Evolutionary conservation across 2,329 filamentous ascomycete genomes (phyloP).

Genomic region (Alternaria novae-zelandiae): DNA sequence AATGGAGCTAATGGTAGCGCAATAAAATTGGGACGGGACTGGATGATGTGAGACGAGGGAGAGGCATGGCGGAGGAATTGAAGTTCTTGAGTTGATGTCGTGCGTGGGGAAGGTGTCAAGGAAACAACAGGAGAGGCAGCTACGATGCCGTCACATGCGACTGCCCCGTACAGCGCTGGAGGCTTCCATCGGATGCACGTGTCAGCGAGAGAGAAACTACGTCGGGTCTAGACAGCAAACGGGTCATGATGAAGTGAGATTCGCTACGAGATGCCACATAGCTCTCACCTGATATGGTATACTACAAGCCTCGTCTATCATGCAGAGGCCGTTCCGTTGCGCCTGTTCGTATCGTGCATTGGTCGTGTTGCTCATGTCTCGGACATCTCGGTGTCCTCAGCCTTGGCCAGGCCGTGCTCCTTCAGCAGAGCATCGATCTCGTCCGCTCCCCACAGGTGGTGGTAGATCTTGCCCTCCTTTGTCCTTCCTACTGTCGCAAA

Average conservation of each 20-base stretch:
- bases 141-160: neutral
- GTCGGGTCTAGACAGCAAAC: neutral
- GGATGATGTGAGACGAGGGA: slow-evolving; percentile 7
- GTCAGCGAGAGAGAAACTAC: neutral
- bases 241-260: slow-evolving; percentile 35
- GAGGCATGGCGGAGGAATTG: neutral
- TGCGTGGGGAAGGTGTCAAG: neutral
- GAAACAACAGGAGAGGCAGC: neutral
- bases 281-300: slow-evolving; percentile 41
- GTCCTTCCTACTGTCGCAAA: slow-evolving; percentile 98
- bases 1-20: slow-evolving; percentile 22
- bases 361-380: slow-evolving; percentile 38
- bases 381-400: slow-evolving; percentile 46
- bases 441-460: slow-evolving; percentile 94
- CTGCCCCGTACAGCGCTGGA: neutral
- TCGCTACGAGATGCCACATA: slow-evolving; percentile 32
- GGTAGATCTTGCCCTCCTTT: slow-evolving; percentile 94
- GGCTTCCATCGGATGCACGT: neutral
- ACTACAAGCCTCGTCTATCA: slow-evolving; percentile 41
- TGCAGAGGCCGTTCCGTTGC: slow-evolving; percentile 31
- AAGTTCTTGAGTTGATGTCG: neutral
- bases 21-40: neutral
- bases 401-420: slow-evolving; percentile 91
- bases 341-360: slow-evolving; percentile 26
- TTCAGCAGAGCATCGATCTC: slow-evolving; percentile 94